Evolutionary conservation across 2,329 filamentous ascomycete species (phyloP).

Genomic region (Cercospora sp.): DNA sequence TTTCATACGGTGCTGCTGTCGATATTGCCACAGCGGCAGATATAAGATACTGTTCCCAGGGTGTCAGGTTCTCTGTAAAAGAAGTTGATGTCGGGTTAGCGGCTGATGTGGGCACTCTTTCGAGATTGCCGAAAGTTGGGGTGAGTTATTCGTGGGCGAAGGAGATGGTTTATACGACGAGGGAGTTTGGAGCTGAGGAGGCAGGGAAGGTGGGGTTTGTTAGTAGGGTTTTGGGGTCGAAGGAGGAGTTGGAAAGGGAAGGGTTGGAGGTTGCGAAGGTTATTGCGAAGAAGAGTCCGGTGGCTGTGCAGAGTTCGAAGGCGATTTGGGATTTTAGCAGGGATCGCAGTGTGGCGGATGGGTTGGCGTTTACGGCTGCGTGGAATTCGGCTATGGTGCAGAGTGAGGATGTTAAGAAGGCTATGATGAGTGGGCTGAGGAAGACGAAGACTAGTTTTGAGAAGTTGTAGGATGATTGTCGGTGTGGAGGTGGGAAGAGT

Average conservation of each 20-base stretch:
- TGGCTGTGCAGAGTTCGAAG: constrained; percentile 85
- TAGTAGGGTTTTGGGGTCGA: constrained; percentile 60
- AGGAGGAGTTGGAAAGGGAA: constrained; percentile 62
- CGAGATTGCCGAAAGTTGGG: constrained; percentile 70
- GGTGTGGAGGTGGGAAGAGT: neutral
- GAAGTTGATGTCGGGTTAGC: constrained; percentile 81
- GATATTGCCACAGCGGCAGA: constrained; percentile 68
- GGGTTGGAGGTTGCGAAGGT: constrained; percentile 64
- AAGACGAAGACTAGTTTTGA: constrained; percentile 30
- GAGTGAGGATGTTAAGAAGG: constrained; percentile 27
- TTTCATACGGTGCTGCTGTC: constrained; percentile 74
- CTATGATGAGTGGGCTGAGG: constrained; percentile 28
- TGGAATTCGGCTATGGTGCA: constrained; percentile 32
- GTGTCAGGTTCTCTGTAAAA: constrained; percentile 67
- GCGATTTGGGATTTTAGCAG: constrained; percentile 78
- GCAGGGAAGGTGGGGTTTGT: constrained; percentile 69
- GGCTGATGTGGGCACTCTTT: constrained; percentile 74
- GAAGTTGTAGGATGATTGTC: constrained; percentile 21
- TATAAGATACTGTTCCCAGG: constrained; percentile 62
- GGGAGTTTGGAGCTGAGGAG: constrained; percentile 67
- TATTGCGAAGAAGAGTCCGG: constrained; percentile 79
- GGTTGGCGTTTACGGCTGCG: constrained; percentile 26
- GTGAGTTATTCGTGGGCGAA: constrained; percentile 73
- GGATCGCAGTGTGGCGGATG: constrained; percentile 71
- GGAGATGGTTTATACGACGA: constrained; percentile 69